phyloP scores from a whole-genome alignment of 1,139 yeast genomes.

The Debaryomycetaceae sp. region DNA sequence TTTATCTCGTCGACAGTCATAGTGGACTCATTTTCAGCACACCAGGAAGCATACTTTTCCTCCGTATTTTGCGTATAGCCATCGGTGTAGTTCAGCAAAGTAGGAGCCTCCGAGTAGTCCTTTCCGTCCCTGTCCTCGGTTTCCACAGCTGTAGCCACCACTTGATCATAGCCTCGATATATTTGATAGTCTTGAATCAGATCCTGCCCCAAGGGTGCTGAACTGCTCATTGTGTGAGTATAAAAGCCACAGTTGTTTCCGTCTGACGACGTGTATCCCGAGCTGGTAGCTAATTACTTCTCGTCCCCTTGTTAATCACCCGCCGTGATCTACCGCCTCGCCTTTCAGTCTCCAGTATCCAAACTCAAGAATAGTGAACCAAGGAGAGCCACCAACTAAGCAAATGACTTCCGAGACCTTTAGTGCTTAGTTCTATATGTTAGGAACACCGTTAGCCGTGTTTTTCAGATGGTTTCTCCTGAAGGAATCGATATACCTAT shows the following conservation, averaged over 20 bases:
- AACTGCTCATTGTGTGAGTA: not conserved
- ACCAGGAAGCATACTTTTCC: constrained; percentile 29
- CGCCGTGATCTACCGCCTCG: not conserved
- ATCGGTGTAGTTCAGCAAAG: not conserved
- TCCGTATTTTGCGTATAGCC: not conserved
- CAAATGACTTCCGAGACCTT: too few species aligned
- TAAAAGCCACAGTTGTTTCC: too few species aligned
- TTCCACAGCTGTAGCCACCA: not conserved
- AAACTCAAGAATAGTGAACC: too few species aligned
- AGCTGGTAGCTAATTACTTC: too few species aligned
- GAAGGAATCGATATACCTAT: not conserved
- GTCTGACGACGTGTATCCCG: too few species aligned
- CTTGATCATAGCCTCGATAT: constrained; percentile 1
- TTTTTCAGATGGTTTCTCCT: too few species aligned
- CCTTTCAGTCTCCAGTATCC: not conserved
- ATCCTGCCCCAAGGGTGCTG: not conserved
- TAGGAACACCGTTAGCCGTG: too few species aligned
- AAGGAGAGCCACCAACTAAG: too few species aligned
- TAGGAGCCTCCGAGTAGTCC: not conserved
- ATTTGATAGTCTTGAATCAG: constrained; percentile 2
- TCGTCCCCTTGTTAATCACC: not conserved
- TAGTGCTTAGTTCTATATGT: too few species aligned
- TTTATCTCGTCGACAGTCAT: constrained; percentile 18
- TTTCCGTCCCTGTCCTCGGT: not conserved
- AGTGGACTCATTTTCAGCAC: constrained; percentile 29